Evolutionary conservation across 148 eudicot species (phyloP).

Genomic region (Mesembryanthemum crystallinum): DNA sequence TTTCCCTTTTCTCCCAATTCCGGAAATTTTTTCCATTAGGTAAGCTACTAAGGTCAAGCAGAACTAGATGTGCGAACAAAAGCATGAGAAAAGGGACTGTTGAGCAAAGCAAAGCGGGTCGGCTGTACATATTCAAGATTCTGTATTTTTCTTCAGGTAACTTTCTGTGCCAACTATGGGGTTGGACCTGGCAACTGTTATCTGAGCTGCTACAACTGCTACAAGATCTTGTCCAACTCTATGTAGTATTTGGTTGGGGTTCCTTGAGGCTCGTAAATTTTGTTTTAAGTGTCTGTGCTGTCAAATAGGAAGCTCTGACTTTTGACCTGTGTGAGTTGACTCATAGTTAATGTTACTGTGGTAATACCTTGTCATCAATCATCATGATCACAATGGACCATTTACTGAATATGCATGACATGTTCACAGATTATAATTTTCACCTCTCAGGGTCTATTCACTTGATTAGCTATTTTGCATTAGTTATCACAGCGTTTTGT

Average conservation of each 20-base stretch:
- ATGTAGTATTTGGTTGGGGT: neutral
- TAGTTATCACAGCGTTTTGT: neutral
- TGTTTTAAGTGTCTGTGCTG: neutral
- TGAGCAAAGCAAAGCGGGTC: constrained; percentile 27
- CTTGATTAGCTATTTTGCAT: neutral
- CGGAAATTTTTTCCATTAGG: constrained; percentile 39
- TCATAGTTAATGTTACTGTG: neutral
- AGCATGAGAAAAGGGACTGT: constrained; percentile 32
- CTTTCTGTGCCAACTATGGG: constrained; percentile 16
- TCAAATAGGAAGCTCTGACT: neutral
- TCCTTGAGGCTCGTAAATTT: neutral
- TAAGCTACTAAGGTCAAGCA: constrained; percentile 38
- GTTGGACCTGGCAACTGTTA: constrained; percentile 13
- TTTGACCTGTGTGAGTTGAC: neutral
- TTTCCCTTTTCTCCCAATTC: constrained; percentile 25
- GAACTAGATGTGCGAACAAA: constrained; percentile 43
- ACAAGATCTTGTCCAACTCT: neutral
- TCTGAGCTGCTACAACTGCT: neutral
- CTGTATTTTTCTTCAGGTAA: constrained; percentile 46
- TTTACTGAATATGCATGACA: neutral
- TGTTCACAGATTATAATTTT: neutral
- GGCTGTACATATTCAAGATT: constrained; percentile 23
- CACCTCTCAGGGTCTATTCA: neutral
- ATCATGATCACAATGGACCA: neutral
- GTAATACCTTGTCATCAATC: neutral